Evolutionary conservation across 1,139 yeast species (phyloP).

Genomic region (Meyerozyma smithsonii): DNA sequence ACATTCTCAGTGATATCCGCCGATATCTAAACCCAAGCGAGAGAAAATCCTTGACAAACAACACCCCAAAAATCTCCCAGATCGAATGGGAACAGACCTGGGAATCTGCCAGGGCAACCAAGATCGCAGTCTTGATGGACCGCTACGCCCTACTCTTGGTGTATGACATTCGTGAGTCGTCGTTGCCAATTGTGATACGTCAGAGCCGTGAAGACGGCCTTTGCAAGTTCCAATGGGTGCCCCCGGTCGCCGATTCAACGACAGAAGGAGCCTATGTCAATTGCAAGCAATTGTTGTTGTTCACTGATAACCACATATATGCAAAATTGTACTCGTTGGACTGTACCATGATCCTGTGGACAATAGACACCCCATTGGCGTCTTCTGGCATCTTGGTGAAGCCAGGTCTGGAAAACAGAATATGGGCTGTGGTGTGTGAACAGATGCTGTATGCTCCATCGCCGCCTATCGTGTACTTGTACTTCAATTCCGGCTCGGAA

Average conservation of each 20-base stretch:
- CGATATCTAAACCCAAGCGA: background rate
- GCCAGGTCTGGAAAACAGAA: slow-evolving; percentile 13
- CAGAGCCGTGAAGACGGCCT: slow-evolving; percentile 28
- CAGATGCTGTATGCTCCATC: background rate
- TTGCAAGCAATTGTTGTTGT: slow-evolving; percentile 31
- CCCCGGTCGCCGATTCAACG: slow-evolving; percentile 14
- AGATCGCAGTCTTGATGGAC: background rate
- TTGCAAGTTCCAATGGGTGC: slow-evolving; percentile 32
- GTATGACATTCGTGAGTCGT: background rate
- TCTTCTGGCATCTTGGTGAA: slow-evolving; percentile 13
- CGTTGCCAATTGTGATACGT: slow-evolving; percentile 25
- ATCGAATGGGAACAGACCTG: background rate
- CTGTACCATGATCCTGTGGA: slow-evolving; percentile 29
- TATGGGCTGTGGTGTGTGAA: slow-evolving; percentile 30
- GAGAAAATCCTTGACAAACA: background rate
- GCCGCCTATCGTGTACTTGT: background rate
- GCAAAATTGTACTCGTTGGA: slow-evolving; percentile 36
- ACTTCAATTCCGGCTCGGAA: background rate
- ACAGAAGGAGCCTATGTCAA: slow-evolving; percentile 27
- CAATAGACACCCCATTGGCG: slow-evolving; percentile 27
- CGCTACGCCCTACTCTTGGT: background rate
- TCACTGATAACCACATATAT: slow-evolving; percentile 23
- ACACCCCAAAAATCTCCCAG: background rate
- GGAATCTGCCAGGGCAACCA: background rate
- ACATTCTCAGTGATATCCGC: background rate